Conservation (phyloP, 805 yeast species). For the Kockiozyma suomiensis region DNA sequence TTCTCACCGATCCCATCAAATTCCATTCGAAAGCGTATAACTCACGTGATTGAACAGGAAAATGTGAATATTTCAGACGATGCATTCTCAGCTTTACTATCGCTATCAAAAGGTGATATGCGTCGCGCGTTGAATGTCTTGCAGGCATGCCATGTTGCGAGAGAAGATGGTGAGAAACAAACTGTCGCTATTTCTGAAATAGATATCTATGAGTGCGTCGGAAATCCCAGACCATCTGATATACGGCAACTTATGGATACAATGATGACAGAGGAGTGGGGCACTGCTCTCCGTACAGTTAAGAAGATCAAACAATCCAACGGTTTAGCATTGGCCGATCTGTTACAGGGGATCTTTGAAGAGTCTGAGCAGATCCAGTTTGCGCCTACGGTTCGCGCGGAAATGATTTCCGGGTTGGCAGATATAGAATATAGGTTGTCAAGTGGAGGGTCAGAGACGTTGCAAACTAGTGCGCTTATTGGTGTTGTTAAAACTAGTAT, state of each 20-base stretch:
- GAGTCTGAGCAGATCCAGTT: slow-evolving; percentile 71
- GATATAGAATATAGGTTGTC: slow-evolving; percentile 91
- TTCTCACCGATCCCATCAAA: slow-evolving; percentile 75
- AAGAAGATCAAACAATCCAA: slow-evolving; percentile 64
- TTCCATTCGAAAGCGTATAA: slow-evolving; percentile 70
- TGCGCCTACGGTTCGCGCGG: slow-evolving; percentile 60
- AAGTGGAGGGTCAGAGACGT: slow-evolving; percentile 87
- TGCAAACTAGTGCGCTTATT: slow-evolving; percentile 86
- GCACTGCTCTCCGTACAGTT: slow-evolving; percentile 69
- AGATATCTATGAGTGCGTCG: slow-evolving; percentile 90
- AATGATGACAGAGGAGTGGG: slow-evolving; percentile 85
- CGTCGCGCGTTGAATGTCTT: slow-evolving; percentile 89
- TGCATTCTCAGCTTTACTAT: slow-evolving; percentile 68
- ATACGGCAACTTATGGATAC: slow-evolving; percentile 74
- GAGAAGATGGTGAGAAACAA: slow-evolving; percentile 36
- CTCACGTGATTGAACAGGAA: slow-evolving; percentile 71
- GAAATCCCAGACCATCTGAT: slow-evolving; percentile 91
- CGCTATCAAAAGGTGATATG: slow-evolving; percentile 92
- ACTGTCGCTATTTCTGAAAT: slow-evolving; percentile 63
- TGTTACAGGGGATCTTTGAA: slow-evolving; percentile 74
- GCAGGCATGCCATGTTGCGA: slow-evolving; percentile 89
- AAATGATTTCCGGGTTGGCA: slow-evolving; percentile 68
- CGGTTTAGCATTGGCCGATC: slow-evolving; percentile 89
- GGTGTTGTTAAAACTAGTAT: slow-evolving; percentile 77
- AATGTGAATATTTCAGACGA: slow-evolving; percentile 56